Percentiles rank a stretch among this genome's conserved stretches.
Conservation (phyloP, 2,329 filamentous ascomycete genomes). For the Botrytis squamosa region DNA sequence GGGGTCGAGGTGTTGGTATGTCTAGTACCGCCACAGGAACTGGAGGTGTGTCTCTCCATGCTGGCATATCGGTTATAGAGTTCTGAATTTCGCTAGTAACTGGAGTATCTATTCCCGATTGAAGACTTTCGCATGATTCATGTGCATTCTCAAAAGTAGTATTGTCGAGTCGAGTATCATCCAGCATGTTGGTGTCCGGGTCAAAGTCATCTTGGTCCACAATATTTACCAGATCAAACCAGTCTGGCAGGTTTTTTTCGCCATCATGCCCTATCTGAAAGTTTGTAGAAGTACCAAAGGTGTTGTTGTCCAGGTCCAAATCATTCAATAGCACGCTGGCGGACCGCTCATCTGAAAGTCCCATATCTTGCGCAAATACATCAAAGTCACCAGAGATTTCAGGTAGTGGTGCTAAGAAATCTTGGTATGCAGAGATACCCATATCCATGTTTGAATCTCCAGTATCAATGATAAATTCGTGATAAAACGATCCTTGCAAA, state of each 20-base stretch:
- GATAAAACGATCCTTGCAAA: background rate
- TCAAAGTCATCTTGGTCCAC: background rate
- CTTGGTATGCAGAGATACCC: background rate
- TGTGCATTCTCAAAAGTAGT: background rate
- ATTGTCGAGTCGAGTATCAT: background rate
- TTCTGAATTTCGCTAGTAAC: background rate
- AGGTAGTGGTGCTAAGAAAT: background rate
- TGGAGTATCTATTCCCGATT: background rate
- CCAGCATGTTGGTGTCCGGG: constrained; percentile 7
- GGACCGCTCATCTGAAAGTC: background rate
- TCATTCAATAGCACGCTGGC: background rate
- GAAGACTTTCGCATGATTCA: background rate
- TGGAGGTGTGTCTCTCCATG: background rate
- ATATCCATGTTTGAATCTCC: background rate
- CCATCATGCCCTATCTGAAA: background rate
- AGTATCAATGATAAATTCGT: background rate
- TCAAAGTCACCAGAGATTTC: background rate
- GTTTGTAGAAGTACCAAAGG: background rate
- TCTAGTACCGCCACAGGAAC: background rate
- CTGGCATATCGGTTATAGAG: constrained; percentile 6
- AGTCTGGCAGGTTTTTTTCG: background rate
- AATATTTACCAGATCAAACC: constrained; percentile 6
- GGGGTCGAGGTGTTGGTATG: background rate
- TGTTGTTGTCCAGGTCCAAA: background rate
- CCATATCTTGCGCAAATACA: background rate